Evolutionary conservation across 306 rosid species (phyloP), one percentile per base, ranked within the genome.

Genomic region (Cicer arietinum): DNA sequence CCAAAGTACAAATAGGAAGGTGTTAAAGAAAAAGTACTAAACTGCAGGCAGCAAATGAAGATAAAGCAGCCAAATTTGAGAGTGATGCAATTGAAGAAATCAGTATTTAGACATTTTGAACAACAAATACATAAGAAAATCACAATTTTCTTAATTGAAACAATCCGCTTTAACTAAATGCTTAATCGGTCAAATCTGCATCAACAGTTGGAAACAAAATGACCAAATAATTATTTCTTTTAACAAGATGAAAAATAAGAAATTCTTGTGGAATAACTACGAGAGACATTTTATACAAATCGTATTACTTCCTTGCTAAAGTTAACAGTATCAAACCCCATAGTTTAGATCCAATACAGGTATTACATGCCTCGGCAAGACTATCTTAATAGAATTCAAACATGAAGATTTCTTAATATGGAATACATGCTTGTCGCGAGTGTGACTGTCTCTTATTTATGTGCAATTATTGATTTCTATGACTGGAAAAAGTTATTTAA

Each of bases 381-480:
- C 9, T 50, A 13, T 50, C 56, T 13, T 50, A 50, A 50, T 48
- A 48, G n/a, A 50, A 16, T 0, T 6, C 56, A 78, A 78, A 8
- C 18, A 18, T 18, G 64, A 20, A 64, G 14, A 37, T 12, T 60
- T 17, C 16, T 60, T 40, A 20, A 41, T 13, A 60, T 60, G 63
- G 45, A 30, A 54, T 14, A 25, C 47, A 69, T 17, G 44, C 9
- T 77, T 35, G 35, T 60, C 1, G 13, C 51, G 37, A 45, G 20
- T 20, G 58, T 22, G 53, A 68, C 40, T 54, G 69, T 35, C 59
- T 60, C 65, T 62, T 7, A 22, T 5, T 56, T 10, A 43, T 65
- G 45, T 44, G 73, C 22, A 56, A 35, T 66, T 35, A 67, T 72
- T 40, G 64, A 72, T 72, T 71, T 71, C 18, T 71, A 11, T 51